A percentile compares a stretch with the other conserved stretches of the same genome.
These are phyloP conservation scores for Elaeis oleifera DNA, from an alignment of 202 grass and related monocot genomes.

Conservation along the genomic window DNA sequence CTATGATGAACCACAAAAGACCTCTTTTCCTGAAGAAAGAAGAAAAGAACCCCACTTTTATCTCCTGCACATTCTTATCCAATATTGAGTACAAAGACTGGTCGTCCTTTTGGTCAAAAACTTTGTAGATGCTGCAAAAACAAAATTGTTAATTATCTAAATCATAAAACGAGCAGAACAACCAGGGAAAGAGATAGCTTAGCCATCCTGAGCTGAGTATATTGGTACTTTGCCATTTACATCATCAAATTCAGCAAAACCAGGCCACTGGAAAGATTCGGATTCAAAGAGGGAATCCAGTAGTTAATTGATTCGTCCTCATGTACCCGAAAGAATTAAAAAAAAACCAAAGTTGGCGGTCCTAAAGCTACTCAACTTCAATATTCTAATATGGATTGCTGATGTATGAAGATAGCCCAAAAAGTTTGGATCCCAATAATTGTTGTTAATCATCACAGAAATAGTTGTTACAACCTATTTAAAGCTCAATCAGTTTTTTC, in stretches of 20 bases:
- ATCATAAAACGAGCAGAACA: not conserved
- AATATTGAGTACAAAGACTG: not conserved
- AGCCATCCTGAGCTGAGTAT: not conserved
- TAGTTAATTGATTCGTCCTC: not conserved
- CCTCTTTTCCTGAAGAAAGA: too few species aligned
- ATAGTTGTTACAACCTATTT: too few species aligned
- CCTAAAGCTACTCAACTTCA: too few species aligned
- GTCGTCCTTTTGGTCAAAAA: conserved; percentile 1
- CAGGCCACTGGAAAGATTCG: not conserved
- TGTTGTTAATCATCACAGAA: too few species aligned
- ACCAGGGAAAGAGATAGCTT: not conserved
- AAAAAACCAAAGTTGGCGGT: too few species aligned
- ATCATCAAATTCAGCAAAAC: conserved; percentile 7
- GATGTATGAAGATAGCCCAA: too few species aligned
- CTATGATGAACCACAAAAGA: not conserved
- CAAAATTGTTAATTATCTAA: not conserved
- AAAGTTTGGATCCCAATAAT: too few species aligned
- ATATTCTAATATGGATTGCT: too few species aligned
- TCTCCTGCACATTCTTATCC: not conserved
- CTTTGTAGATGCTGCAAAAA: not conserved
- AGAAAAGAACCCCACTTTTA: not conserved
- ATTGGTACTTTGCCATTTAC: not conserved
- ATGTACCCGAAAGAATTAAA: not conserved
- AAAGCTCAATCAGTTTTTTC: too few species aligned
- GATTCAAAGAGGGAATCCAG: not conserved